Conservation (phyloP, 257 asterid genomes). For the Solanum rostratum region DNA sequence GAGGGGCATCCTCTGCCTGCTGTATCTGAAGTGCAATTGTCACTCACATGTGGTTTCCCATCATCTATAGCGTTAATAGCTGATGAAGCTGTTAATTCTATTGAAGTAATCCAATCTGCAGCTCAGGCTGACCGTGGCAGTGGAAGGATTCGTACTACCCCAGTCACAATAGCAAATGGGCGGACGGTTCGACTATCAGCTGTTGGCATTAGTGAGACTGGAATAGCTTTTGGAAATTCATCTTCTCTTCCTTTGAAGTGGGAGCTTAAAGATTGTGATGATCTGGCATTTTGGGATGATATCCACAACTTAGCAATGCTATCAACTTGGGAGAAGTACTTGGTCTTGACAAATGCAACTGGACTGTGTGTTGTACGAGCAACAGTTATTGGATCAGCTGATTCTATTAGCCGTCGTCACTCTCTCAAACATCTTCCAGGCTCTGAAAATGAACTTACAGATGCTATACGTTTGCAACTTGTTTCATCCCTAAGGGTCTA, state of each 20-base stretch:
- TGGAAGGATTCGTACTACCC: conserved; percentile 50
- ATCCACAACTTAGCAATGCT: conserved; percentile 19
- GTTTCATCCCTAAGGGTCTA: conserved; percentile 67
- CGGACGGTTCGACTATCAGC: conserved; percentile 72
- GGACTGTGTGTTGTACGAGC: conserved; percentile 65
- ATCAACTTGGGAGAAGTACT: conserved; percentile 79
- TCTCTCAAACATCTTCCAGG: conserved; percentile 15
- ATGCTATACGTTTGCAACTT: conserved; percentile 67
- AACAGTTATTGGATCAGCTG: conserved; percentile 32
- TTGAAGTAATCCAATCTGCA: conserved; percentile 44
- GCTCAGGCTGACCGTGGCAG: conserved; percentile 54
- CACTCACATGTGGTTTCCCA: conserved; percentile 54
- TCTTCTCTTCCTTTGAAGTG: conserved; percentile 70
- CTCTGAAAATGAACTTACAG: conserved; percentile 35
- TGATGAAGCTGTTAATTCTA: conserved; percentile 59
- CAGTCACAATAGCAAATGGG: conserved; percentile 75
- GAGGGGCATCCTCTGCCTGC: conserved; percentile 61
- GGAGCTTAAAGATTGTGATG: conserved; percentile 63
- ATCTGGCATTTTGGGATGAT: conserved; percentile 50
- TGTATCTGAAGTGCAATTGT: conserved; percentile 60
- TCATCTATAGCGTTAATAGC: conserved; percentile 59
- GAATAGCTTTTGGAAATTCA: conserved; percentile 73
- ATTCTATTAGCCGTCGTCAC: conserved; percentile 26
- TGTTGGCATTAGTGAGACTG: conserved; percentile 61
- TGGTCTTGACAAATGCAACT: conserved; percentile 63